A percentile compares a stretch with the other conserved stretches of the same genome.
These are phyloP conservation scores for Inonotus hispidus DNA, from an alignment of 1,284 basidiomycete genomes.

Conservation along the genomic window DNA sequence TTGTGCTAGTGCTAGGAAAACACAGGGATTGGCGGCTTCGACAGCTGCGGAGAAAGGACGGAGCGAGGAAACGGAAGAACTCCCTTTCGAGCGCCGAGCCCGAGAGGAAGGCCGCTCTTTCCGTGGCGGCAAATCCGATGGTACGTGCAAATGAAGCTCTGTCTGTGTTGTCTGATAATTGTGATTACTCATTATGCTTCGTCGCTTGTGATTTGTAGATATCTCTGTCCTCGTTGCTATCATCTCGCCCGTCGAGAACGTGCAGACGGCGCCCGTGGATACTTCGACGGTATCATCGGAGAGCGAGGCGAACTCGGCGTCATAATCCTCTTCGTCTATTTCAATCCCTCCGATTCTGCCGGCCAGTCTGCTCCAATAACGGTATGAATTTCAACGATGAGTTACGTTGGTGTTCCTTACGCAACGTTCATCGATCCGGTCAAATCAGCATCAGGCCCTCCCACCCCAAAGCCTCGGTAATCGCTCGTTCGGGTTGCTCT, in stretches of 20 bases:
- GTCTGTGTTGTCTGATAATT: not conserved
- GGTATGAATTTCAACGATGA: no score
- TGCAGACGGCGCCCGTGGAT: not conserved
- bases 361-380: no score
- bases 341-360: no score
- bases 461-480: not conserved
- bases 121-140: conserved; percentile 71
- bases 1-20: conserved; percentile 19
- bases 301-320: not conserved
- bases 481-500: not conserved
- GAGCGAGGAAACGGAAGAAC: conserved; percentile 35
- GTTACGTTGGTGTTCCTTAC: not conserved
- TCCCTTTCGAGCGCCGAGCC: conserved; percentile 66
- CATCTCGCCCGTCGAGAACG: conserved; percentile 24
- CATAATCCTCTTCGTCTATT: not conserved
- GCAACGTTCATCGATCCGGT: not conserved
- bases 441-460: not conserved
- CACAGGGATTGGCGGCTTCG: not conserved
- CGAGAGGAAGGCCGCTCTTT: conserved; percentile 57
- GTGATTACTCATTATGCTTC: not conserved
- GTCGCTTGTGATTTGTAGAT: conserved; percentile 41
- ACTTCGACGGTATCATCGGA: not conserved
- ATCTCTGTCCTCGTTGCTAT: conserved; percentile 48
- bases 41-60: conserved; percentile 21
- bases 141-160: conserved; percentile 34